Conservation (phyloP, 495 filamentous ascomycete genomes). For the Lophiotrema nucula region DNA sequence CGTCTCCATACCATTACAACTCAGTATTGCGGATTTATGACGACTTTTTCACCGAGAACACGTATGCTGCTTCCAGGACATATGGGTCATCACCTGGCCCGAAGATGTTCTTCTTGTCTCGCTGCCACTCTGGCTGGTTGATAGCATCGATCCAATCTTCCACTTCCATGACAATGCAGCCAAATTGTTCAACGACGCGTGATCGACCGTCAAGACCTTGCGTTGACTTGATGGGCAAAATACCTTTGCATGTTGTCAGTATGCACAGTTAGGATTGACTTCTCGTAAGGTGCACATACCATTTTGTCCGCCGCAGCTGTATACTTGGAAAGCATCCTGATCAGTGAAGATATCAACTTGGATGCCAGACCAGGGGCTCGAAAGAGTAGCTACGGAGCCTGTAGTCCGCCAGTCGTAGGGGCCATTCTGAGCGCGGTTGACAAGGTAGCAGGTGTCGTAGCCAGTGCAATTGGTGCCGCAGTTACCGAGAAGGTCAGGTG, state of each 20-base stretch:
- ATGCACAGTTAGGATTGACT: neutral
- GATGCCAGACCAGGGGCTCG: constrained; percentile 38
- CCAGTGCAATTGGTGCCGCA: constrained; percentile 70
- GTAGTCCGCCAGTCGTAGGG: constrained; percentile 58
- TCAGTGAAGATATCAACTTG: constrained; percentile 35
- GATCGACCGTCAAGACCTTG: constrained; percentile 38
- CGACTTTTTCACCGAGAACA: constrained; percentile 36
- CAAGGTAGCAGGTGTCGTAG: constrained; percentile 54
- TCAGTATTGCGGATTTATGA: no score
- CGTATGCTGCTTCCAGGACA: constrained; percentile 39
- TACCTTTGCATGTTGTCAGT: constrained; percentile 25
- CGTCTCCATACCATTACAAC: no score
- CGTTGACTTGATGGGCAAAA: constrained; percentile 41
- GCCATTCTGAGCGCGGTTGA: constrained; percentile 49
- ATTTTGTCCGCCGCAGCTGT: constrained; percentile 37
- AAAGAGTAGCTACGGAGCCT: constrained; percentile 60
- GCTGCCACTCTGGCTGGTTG: constrained; percentile 43
- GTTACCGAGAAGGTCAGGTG: constrained; percentile 50
- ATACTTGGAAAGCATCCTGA: constrained; percentile 39
- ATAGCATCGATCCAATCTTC: constrained; percentile 44
- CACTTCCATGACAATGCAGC: constrained; percentile 57
- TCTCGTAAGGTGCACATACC: constrained; percentile 16
- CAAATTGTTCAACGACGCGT: constrained; percentile 53
- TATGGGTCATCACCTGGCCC: constrained; percentile 40
- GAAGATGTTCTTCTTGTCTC: constrained; percentile 39